These are phyloP conservation scores for Camelina hispida DNA, from an alignment of 345 rosid genomes.

Conservation along the genomic window DNA sequence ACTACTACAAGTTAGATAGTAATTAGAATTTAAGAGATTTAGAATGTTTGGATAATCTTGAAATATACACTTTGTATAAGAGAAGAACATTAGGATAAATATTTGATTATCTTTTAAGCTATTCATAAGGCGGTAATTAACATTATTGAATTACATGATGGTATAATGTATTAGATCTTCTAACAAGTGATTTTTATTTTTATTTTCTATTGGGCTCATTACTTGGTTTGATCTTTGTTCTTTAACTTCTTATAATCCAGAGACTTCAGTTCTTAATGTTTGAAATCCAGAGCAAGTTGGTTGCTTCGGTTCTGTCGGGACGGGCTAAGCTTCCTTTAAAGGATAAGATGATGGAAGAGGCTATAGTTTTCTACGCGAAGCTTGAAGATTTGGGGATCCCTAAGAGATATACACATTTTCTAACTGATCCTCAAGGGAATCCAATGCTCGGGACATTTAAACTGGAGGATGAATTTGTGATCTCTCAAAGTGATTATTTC, in stretches of 20 bases:
- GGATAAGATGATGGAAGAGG: conserved; percentile 40
- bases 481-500: background rate
- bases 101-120: no score
- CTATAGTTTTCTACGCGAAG: conserved; percentile 49
- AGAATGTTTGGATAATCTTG: background rate
- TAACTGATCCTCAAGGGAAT: background rate
- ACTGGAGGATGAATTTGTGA: background rate
- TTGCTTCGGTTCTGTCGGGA: conserved; percentile 10
- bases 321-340: conserved; percentile 6
- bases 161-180: background rate
- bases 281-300: conserved; percentile 32
- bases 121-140: background rate
- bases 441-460: background rate
- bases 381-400: conserved; percentile 46
- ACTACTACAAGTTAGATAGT: background rate
- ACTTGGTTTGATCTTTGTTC: background rate
- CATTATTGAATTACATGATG: background rate
- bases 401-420: conserved; percentile 17
- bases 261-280: conserved; percentile 3
- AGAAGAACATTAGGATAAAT: background rate
- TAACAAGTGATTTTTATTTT: background rate
- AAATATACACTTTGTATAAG: no score
- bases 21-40: background rate
- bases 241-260: background rate
- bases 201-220: background rate